A percentile compares a stretch with the other conserved stretches of the same genome.
Evolutionary conservation across 495 filamentous ascomycete species (phyloP).

Genomic region (Arthonia radiata): DNA sequence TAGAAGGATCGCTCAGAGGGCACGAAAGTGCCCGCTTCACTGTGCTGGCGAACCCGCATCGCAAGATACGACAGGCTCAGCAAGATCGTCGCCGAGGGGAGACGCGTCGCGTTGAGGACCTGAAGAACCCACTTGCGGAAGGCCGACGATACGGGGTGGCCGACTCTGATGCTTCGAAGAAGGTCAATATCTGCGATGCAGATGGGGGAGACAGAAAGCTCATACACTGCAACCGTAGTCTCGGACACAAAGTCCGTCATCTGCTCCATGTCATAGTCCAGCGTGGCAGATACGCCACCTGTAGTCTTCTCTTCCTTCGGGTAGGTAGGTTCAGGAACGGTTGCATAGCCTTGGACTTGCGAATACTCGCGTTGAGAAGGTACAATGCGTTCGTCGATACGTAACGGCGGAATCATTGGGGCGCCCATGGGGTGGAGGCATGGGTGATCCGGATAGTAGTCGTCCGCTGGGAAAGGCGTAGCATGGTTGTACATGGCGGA

Average conservation of each 20-base stretch:
- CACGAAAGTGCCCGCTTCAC: no score
- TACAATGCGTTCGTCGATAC: constrained; percentile 7
- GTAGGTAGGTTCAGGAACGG: constrained; percentile 3
- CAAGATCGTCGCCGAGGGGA: constrained; percentile 87
- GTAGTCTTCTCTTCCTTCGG: constrained; percentile 16
- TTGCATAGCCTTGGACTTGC: constrained; percentile 8
- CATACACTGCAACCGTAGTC: constrained; percentile 67
- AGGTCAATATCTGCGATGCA: constrained; percentile 48
- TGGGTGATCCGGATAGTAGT: no score
- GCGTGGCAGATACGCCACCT: constrained; percentile 80
- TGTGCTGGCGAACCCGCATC: no score
- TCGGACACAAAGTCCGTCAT: constrained; percentile 97
- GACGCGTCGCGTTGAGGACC: constrained; percentile 78
- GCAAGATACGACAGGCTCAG: constrained; percentile 80
- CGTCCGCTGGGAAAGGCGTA: no score
- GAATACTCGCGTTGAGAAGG: constrained; percentile 8
- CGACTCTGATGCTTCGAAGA: constrained; percentile 51
- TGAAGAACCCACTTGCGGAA: constrained; percentile 91
- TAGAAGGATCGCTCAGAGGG: no score
- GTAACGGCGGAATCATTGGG: constrained; percentile 14
- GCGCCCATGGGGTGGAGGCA: constrained; percentile 3
- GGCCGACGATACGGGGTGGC: constrained; percentile 38
- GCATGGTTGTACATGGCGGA: no score
- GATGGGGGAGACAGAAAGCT: constrained; percentile 32
- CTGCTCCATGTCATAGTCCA: constrained; percentile 96